Percentiles rank a stretch among this genome's conserved stretches.
Evolutionary conservation across 2,329 filamentous ascomycete genomes (phyloP).

Genomic region (Sclerotinia spermophila): DNA sequence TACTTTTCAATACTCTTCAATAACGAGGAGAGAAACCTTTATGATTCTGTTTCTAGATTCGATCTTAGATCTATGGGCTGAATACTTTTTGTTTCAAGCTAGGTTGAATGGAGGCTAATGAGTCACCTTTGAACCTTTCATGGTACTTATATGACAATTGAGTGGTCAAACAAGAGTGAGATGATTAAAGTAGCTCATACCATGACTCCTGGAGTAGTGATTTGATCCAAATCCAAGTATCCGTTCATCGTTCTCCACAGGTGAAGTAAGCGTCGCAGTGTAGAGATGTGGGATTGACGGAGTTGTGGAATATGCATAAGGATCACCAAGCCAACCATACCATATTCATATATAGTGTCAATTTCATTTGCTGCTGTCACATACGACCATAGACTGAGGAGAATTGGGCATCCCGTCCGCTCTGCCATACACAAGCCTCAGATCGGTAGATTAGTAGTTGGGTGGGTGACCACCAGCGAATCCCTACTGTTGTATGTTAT

Average conservation of each 20-base stretch:
- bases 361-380: fast-evolving
- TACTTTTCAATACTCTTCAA: neutral
- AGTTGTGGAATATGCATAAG: too few species aligned
- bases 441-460: slow-evolving; percentile 13
- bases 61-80: neutral
- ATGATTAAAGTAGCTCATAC: neutral
- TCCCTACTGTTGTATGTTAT: slow-evolving; percentile 7
- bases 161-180: neutral
- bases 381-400: slow-evolving; percentile 10
- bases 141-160: neutral
- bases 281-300: neutral
- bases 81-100: neutral
- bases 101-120: neutral
- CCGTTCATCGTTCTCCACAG: neutral
- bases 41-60: neutral
- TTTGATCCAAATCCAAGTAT: neutral
- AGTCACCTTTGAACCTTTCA: neutral
- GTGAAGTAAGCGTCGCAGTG: neutral
- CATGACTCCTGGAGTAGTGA: too few species aligned
- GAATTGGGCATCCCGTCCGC: slow-evolving; percentile 10
- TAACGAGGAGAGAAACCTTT: neutral
- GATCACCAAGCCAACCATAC: neutral
- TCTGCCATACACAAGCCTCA: slow-evolving; percentile 11
- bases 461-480: slow-evolving; percentile 9
- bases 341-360: neutral